A percentile compares a stretch with the other conserved stretches of the same genome.
Evolutionary conservation across 2,329 filamentous ascomycete genomes (phyloP).

Genomic region (Cytospora mali): DNA sequence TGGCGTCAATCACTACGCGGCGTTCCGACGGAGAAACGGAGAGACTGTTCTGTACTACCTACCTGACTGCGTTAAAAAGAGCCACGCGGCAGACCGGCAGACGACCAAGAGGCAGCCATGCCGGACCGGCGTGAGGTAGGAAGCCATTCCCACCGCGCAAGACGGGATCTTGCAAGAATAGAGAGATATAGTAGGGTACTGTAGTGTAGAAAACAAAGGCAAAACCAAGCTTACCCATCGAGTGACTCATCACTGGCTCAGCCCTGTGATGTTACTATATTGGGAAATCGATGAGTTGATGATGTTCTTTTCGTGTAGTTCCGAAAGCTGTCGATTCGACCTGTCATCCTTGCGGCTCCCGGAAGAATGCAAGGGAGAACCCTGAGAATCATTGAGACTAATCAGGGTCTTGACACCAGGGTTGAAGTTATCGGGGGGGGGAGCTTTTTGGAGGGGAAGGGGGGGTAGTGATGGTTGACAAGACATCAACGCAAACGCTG

Average conservation of each 20-base stretch:
- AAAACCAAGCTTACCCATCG: background rate
- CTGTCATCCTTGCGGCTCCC: slow-evolving; percentile 20
- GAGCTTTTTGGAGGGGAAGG: background rate
- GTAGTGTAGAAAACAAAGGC: background rate
- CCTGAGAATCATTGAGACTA: slow-evolving; percentile 1
- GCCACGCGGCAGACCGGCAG: slow-evolving; percentile 1
- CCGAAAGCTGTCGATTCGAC: slow-evolving; percentile 16
- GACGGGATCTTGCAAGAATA: background rate
- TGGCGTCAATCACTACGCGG: background rate
- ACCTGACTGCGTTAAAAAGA: background rate
- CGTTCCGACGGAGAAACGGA: background rate
- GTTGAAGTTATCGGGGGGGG: slow-evolving; percentile 5
- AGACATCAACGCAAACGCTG: background rate
- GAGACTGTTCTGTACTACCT: background rate
- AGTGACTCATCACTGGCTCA: slow-evolving; percentile 7
- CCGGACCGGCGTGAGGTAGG: background rate
- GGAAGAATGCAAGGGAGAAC: slow-evolving; percentile 10
- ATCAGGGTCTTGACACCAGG: slow-evolving; percentile 6
- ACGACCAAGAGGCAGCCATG: background rate
- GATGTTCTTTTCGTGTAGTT: slow-evolving; percentile 11
- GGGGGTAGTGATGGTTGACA: background rate
- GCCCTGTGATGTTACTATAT: slow-evolving; percentile 25
- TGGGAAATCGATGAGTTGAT: slow-evolving; percentile 14
- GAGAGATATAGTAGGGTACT: too few species aligned
- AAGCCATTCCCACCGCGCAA: too few species aligned